Base-by-base conservation (phyloP, 1,284 basidiomycete species). In the Peniophora sp. region DNA sequence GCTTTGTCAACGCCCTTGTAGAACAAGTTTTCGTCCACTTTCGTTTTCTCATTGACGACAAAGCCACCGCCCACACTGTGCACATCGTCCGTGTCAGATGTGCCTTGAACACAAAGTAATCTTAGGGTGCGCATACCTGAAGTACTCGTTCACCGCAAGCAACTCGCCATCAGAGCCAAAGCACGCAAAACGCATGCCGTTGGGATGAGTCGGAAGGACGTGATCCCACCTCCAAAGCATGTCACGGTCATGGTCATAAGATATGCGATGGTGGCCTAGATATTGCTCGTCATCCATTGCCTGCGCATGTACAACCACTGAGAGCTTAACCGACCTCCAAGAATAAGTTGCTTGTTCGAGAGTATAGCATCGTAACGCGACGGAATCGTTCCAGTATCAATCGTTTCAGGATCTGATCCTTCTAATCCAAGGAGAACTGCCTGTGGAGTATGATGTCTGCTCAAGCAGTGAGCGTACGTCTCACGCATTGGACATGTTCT, bases 61-160 rank as follows among this genome's bases (percentile, higher is more conserved):
- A 95, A 95, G 2, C 92, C 92, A 48, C 92, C 92, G 2, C 92
- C 92, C 47, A 95, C 89, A 53, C 85, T 88, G 48, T 45, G 23
- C 36, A 49, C 46, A 24, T 49, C 35, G 27, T 41, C 22, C n/a
- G 25, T 24, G 38, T 45, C 43, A 10, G 34, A 51, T 39, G 19
- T n/a, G n/a, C n/a, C n/a, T 45, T 22, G 49, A 27, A 49, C 41
- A 27, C 50, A 39, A 41, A 46, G 22, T 45, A 51, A 51, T 20
- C 23, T 50, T 49, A 47, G 50, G 36, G 22, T 16, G 17, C 22
- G 53, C 55, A 45, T 58, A 79, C 79, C 79, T 83, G 62, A 92
- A 98, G 63, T 96, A 98, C 63, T 95, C 91, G 61, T 98, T 98
- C 12, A 91, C 96, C 0, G 95, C 95, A 50, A 98, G 72, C 57